Evolutionary conservation across 2,329 filamentous ascomycete species (phyloP).

Genomic region (Aspergillus arachidicola): DNA sequence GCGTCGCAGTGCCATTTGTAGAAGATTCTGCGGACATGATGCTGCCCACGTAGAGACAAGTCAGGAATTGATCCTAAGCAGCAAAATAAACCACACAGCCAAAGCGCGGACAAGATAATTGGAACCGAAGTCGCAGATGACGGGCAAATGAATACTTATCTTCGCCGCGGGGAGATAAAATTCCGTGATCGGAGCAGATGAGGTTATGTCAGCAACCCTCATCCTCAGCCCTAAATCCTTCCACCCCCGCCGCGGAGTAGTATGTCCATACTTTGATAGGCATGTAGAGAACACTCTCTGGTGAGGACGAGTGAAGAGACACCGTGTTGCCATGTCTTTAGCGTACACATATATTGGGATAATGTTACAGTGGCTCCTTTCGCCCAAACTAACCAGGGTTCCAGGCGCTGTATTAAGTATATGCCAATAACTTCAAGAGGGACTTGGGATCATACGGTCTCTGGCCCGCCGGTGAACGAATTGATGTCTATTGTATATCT

Average conservation of each 20-base stretch:
- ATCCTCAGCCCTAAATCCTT: constrained; percentile 25
- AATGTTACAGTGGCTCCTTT: background rate
- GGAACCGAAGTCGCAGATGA: background rate
- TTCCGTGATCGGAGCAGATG: constrained; percentile 34
- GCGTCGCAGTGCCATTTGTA: constrained; percentile 33
- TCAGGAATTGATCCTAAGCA: constrained; percentile 2
- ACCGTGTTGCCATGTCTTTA: background rate
- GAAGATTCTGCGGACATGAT: constrained; percentile 35
- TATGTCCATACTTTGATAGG: background rate
- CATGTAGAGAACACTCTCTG: background rate
- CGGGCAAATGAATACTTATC: constrained; percentile 23
- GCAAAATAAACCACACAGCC: background rate
- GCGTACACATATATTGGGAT: too few relatives aligned
- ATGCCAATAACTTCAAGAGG: background rate
- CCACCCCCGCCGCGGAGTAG: background rate
- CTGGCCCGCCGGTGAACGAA: background rate
- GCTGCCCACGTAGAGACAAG: constrained; percentile 8
- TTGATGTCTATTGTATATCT: background rate
- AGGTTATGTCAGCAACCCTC: constrained; percentile 40
- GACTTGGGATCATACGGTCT: background rate
- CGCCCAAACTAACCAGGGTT: background rate
- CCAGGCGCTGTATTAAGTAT: background rate
- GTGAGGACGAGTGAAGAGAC: background rate
- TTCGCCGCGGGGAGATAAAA: constrained; percentile 29
- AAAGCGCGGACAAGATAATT: background rate